Conservation (phyloP, 140 eudicot genomes). For the Erigeron philadelphicus region DNA sequence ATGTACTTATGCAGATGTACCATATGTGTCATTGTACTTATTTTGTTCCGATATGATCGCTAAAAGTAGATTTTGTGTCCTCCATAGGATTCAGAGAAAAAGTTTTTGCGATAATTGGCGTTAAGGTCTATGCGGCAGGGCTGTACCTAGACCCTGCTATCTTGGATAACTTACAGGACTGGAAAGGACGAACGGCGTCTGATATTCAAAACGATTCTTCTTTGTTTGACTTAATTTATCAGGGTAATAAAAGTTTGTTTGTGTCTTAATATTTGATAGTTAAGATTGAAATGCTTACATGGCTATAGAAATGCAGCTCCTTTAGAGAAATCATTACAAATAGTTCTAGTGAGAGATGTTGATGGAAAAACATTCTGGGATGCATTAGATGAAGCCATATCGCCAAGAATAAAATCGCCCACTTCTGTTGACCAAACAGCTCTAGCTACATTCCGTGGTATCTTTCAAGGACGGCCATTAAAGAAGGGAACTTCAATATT, state of each 20-base stretch:
- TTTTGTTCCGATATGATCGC: no score
- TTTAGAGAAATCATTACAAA: slow-evolving; percentile 72
- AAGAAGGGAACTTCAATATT: slow-evolving; percentile 70
- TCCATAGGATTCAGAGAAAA: slow-evolving; percentile 76
- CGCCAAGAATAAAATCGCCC: slow-evolving; percentile 65
- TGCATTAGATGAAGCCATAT: slow-evolving; percentile 76
- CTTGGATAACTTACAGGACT: slow-evolving; percentile 38
- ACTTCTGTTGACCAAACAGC: slow-evolving; percentile 59
- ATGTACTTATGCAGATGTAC: no score
- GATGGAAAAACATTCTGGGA: slow-evolving; percentile 97
- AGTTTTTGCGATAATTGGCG: slow-evolving; percentile 80
- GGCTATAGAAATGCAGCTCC: slow-evolving; percentile 49
- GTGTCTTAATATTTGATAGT: not conserved
- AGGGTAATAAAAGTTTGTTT: slow-evolving; percentile 36
- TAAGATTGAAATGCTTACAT: slow-evolving; percentile 21
- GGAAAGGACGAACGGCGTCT: slow-evolving; percentile 51
- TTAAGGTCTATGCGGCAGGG: slow-evolving; percentile 95
- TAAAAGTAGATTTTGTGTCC: no score
- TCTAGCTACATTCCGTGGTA: slow-evolving; percentile 55
- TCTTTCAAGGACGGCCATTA: slow-evolving; percentile 63
- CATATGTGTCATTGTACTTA: no score
- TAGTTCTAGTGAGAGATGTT: slow-evolving; percentile 83
- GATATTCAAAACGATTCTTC: slow-evolving; percentile 53
- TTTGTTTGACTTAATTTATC: slow-evolving; percentile 48
- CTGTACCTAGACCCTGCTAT: slow-evolving; percentile 51